Conservation (phyloP, 1,284 basidiomycete species). For the Rhodotorula sp. region DNA sequence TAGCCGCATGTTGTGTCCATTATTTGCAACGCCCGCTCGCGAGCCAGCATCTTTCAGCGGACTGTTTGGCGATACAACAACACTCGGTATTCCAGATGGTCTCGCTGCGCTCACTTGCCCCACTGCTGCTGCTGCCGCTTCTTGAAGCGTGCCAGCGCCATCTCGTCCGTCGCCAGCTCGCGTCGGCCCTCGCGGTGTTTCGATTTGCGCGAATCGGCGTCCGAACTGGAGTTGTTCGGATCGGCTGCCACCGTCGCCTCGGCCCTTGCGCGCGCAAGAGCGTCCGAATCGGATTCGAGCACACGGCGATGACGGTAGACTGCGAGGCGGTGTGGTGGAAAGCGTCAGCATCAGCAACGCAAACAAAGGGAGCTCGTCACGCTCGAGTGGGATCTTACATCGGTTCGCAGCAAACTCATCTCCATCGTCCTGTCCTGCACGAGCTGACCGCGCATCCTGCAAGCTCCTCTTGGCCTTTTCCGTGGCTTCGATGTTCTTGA, state of each 20-base stretch:
- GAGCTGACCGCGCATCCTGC: conserved; percentile 55
- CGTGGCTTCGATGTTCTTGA: conserved; percentile 94
- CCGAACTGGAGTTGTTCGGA: conserved; percentile 2
- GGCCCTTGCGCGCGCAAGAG: conserved; percentile 75
- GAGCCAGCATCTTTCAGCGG: neutral
- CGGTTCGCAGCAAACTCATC: conserved; percentile 75
- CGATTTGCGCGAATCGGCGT: conserved; percentile 48
- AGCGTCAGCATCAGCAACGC: neutral
- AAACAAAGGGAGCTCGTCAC: neutral
- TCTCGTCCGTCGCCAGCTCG: conserved; percentile 85
- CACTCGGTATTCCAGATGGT: neutral
- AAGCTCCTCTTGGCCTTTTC: conserved; percentile 88
- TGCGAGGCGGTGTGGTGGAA: conserved; percentile 46
- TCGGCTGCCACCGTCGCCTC: conserved; percentile 68
- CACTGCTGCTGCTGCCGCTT: conserved; percentile 62
- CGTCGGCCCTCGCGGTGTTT: conserved; percentile 63
- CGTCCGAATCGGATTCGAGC: conserved; percentile 78
- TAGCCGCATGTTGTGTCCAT: too few species aligned
- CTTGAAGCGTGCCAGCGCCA: conserved; percentile 85
- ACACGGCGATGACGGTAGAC: conserved; percentile 77
- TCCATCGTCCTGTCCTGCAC: conserved; percentile 49
- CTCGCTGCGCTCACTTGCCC: neutral
- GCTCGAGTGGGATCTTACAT: conserved; percentile 60
- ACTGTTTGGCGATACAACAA: neutral
- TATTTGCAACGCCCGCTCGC: neutral